These are phyloP conservation scores for Picochlorum sp. DNA, from an alignment of 139 green algal species.

Conservation along the genomic window DNA sequence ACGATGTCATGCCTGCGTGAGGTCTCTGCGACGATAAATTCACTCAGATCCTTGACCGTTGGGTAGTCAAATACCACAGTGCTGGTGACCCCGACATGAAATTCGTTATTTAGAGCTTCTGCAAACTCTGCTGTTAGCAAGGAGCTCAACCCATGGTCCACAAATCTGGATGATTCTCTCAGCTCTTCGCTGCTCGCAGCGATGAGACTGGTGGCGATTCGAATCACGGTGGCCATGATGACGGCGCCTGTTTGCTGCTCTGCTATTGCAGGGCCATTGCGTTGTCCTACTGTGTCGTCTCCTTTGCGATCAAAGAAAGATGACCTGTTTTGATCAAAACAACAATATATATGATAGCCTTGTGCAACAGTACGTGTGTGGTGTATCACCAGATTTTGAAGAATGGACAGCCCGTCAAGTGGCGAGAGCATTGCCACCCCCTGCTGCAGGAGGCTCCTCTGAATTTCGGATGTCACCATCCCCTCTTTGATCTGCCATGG, in stretches of 20 bases:
- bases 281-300: too few relatives aligned
- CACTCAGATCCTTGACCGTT: constrained; percentile 21
- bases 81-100: constrained; percentile 23
- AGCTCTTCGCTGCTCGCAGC: not conserved
- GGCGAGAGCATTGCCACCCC: not conserved
- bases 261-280: not conserved
- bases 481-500: constrained; percentile 21
- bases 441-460: not conserved
- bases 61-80: constrained; percentile 55
- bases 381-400: too few relatives aligned
- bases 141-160: constrained; percentile 6
- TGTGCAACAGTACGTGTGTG: too few relatives aligned
- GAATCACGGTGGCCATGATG: not conserved
- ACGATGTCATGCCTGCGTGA: too few relatives aligned
- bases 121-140: constrained; percentile 27
- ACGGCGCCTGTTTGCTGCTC: not conserved
- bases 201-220: not conserved
- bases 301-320: too few relatives aligned
- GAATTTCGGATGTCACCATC: not conserved
- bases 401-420: too few relatives aligned
- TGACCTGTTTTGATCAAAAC: too few relatives aligned
- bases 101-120: constrained; percentile 12
- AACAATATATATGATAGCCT: too few relatives aligned
- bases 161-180: not conserved
- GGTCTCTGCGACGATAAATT: not conserved